Evolutionary conservation across 495 filamentous ascomycete species (phyloP).

Genomic region (Staphylotrichum tortipilum): DNA sequence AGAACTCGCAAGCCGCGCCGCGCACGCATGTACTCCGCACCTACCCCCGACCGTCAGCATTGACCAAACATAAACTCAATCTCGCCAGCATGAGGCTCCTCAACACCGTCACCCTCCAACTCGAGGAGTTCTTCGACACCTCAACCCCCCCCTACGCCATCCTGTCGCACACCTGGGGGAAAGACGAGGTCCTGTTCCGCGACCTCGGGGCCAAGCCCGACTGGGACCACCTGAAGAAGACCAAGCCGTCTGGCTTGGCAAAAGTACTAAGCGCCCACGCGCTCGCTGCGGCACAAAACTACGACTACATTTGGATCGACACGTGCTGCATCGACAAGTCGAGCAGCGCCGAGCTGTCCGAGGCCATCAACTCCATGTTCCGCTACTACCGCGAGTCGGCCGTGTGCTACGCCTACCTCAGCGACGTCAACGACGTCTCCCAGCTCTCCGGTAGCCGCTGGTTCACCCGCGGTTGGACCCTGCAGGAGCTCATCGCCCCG

Average conservation of each 20-base stretch:
- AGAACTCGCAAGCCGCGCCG: too few species aligned
- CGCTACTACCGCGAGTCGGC: conserved; percentile 28
- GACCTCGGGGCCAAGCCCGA: neutral
- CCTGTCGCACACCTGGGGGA: conserved; percentile 32
- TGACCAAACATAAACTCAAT: too few species aligned
- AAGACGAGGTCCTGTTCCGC: conserved; percentile 26
- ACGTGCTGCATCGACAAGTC: conserved; percentile 42
- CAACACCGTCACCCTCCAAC: conserved; percentile 16
- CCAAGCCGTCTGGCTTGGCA: neutral
- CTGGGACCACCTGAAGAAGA: neutral
- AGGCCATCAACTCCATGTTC: conserved; percentile 17
- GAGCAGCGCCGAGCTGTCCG: conserved; percentile 36
- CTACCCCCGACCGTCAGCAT: too few species aligned
- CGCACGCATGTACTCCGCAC: too few species aligned
- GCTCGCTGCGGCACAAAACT: conserved; percentile 17
- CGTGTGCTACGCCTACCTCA: conserved; percentile 31
- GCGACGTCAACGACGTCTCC: conserved; percentile 22
- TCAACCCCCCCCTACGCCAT: conserved; percentile 23
- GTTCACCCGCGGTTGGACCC: neutral
- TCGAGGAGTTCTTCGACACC: conserved; percentile 19
- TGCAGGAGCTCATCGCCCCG: conserved; percentile 15
- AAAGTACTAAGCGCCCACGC: conserved; percentile 31
- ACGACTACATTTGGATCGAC: conserved; percentile 38
- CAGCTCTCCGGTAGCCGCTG: conserved; percentile 32
- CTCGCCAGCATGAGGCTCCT: conserved; percentile 24